These are phyloP conservation scores for Vicia faba DNA, from an alignment of 306 rosid species.

Conservation along the genomic window DNA sequence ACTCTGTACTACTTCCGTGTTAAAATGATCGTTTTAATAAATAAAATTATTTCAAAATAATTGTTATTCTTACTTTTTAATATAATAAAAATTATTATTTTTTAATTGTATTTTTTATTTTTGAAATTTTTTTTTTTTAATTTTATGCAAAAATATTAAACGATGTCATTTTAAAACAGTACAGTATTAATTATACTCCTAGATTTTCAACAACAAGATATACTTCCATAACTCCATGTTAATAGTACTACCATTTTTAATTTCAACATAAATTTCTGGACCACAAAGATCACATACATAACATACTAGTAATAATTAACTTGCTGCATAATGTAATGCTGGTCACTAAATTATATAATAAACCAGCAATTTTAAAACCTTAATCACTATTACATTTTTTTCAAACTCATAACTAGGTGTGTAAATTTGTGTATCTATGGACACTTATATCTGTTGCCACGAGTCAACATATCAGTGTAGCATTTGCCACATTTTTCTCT, in stretches of 20 bases:
- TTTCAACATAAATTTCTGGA: background rate
- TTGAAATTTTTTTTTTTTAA: too few species aligned
- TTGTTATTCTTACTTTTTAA: too few species aligned
- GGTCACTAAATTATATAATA: conserved; percentile 10
- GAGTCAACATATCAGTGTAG: conserved; percentile 82
- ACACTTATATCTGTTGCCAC: conserved; percentile 64
- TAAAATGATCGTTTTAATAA: too few species aligned
- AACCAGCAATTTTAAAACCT: conserved; percentile 24
- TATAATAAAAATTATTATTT: too few species aligned
- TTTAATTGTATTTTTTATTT: too few species aligned
- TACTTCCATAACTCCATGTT: conserved; percentile 14
- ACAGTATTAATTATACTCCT: conserved; percentile 10
- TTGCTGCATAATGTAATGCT: background rate
- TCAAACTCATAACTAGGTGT: background rate
- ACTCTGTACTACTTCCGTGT: background rate
- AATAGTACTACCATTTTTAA: background rate
- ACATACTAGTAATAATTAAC: conserved; percentile 1
- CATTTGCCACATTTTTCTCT: conserved; percentile 83
- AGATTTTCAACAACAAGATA: conserved; percentile 13
- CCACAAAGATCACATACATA: background rate
- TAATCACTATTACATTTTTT: background rate
- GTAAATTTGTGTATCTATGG: conserved; percentile 45
- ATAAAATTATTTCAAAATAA: too few species aligned
- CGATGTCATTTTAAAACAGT: too few species aligned
- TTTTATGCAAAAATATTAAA: too few species aligned